Conservation (phyloP, 805 yeast species). For the Candida tallmaniae region DNA sequence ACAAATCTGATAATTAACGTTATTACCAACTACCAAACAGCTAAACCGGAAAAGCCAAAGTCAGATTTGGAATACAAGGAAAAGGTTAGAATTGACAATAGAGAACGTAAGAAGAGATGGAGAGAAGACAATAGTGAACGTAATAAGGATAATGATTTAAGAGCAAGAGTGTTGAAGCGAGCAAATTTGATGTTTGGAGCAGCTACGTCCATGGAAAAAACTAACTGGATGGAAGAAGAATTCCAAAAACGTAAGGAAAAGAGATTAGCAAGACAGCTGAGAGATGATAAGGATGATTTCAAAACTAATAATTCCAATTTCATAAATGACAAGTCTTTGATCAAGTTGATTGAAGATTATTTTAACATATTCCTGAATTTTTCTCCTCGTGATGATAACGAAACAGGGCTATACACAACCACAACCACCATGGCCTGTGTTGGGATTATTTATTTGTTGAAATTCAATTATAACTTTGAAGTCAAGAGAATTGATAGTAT, state of each 20-base stretch:
- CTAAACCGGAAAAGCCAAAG: slow-evolving; percentile 21
- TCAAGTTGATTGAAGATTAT: slow-evolving; percentile 22
- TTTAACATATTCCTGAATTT: slow-evolving; percentile 34
- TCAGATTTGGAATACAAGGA: slow-evolving; percentile 45
- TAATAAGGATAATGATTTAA: slow-evolving; percentile 82
- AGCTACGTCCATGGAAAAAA: slow-evolving; percentile 45
- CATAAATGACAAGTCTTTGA: slow-evolving; percentile 10
- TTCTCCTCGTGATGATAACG: slow-evolving; percentile 28
- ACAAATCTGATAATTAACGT: slow-evolving; percentile 19
- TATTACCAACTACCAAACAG: slow-evolving; percentile 19
- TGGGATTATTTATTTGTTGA: slow-evolving; percentile 21
- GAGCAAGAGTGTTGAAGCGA: slow-evolving; percentile 70
- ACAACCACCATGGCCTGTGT: slow-evolving; percentile 34
- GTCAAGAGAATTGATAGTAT: slow-evolving; percentile 20
- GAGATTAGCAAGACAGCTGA: slow-evolving; percentile 46
- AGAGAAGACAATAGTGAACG: slow-evolving; percentile 73
- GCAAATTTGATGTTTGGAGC: slow-evolving; percentile 67
- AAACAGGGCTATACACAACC: slow-evolving; percentile 29
- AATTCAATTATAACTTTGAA: slow-evolving; percentile 14
- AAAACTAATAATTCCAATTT: slow-evolving; percentile 9
- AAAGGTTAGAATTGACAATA: slow-evolving; percentile 58
- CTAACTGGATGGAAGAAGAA: slow-evolving; percentile 71
- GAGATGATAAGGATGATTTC: slow-evolving; percentile 10
- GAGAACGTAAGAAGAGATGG: slow-evolving; percentile 81
- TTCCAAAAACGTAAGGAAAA: slow-evolving; percentile 61